Base-by-base conservation (phyloP, 164 flowering plant genomes). In the Sextonia rubra region DNA sequence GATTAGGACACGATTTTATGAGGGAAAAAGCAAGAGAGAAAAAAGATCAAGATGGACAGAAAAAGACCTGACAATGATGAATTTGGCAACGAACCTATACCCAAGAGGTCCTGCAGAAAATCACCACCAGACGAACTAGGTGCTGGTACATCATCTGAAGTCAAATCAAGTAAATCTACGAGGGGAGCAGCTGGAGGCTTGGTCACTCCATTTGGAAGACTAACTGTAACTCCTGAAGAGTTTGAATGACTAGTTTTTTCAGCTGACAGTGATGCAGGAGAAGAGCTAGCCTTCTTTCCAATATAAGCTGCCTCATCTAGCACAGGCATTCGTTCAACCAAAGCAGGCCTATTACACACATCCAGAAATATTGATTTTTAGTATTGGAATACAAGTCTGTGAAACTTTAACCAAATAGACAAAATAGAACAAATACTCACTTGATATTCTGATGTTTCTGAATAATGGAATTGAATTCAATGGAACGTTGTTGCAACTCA, bases 311-410 rank as follows among this genome's bases (percentile, higher is more conserved):
- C 86, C 82, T 96, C 99, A 82, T 96, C 99, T 69, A 93, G 84
- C 76, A 91, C 97, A n/a, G 98, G 98, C 98, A 96, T 96, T 75
- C 94, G 85, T 81, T 96, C 99, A 71, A 93, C 85, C 82, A 96
- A 83, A 5, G 86, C 75, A 77, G 94, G 80, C 81, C 99, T 96
- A 86, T 72, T 83, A 70, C 58, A 72, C 29, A 68, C 75, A 64
- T 66, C 65, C 48, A 75, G 65, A 61, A 79, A 69, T 68, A n/a
- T n/a, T n/a, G n/a, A n/a, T n/a, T 66, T n/a, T 20, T 15, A 66
- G 2, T 47, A 52, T 47, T 66, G 29, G 32, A 58, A 48, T 6
- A n/a, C 24, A 61, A 15, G 7, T 47, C 4, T 5, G 63, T 29
- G 60, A n/a, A 12, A 81, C 24, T 12, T n/a, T 7, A 27, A 3